These are phyloP conservation scores for Boechera stricta DNA, from an alignment of 345 rosid species.

Conservation along the genomic window DNA sequence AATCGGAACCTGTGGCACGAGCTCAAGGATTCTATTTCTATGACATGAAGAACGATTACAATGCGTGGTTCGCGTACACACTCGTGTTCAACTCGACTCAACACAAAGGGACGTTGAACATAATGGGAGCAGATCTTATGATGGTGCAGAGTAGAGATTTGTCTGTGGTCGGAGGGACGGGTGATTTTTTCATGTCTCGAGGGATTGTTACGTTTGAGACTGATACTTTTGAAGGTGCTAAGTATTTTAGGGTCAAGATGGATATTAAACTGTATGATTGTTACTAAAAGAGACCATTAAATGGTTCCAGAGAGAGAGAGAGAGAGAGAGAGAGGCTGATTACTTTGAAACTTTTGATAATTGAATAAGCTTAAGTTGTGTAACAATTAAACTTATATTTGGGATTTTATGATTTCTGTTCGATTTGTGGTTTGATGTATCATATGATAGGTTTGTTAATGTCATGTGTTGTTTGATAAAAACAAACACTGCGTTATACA, in stretches of 20 bases:
- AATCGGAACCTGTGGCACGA: conserved; percentile 52
- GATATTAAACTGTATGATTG: conserved; percentile 48
- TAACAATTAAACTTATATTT: conserved; percentile 1
- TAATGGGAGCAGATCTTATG: conserved; percentile 72
- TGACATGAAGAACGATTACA: conserved; percentile 52
- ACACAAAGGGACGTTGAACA: conserved; percentile 62
- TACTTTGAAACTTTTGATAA: neutral
- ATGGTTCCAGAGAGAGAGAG: neutral
- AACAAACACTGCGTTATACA: neutral
- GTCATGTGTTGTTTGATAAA: neutral
- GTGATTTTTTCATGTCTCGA: conserved; percentile 79
- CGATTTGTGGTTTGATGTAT: neutral
- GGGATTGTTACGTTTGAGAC: conserved; percentile 70
- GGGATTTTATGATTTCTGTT: conserved; percentile 9
- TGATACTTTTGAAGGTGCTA: conserved; percentile 59
- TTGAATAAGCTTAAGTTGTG: conserved; percentile 18
- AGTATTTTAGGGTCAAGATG: conserved; percentile 60
- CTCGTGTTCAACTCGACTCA: conserved; percentile 70
- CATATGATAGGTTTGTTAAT: neutral
- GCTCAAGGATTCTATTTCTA: conserved; percentile 79
- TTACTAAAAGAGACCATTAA: conserved; percentile 18
- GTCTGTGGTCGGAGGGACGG: conserved; percentile 75
- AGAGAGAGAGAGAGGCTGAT: neutral
- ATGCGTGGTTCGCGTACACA: conserved; percentile 66
- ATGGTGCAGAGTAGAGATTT: conserved; percentile 72